These are phyloP conservation scores for Plasmodium knowlesi DNA, from an alignment of 169 alveolate species.

Conservation along the genomic window DNA sequence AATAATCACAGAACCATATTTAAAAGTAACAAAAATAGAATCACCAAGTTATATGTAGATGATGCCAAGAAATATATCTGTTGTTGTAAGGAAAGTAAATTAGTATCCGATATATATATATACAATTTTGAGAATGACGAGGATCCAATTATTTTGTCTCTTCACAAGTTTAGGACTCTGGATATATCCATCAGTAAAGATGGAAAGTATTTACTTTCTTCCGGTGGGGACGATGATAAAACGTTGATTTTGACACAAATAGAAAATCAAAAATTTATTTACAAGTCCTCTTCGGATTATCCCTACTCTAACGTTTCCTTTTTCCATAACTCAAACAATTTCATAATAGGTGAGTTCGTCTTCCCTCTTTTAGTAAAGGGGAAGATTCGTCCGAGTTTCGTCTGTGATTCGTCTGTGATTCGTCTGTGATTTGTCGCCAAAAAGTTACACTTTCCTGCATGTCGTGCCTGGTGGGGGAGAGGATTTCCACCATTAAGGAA, in stretches of 20 bases:
- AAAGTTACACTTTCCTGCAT: neutral
- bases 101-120: slow-evolving; percentile 48
- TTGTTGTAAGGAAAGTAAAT: slow-evolving; percentile 71
- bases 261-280: slow-evolving; percentile 61
- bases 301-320: slow-evolving; percentile 62
- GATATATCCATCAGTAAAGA: slow-evolving; percentile 69
- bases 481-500: neutral
- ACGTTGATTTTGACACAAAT: slow-evolving; percentile 48
- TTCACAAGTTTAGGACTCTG: slow-evolving; percentile 51
- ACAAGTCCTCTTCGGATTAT: slow-evolving; percentile 54
- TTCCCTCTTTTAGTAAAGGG: neutral
- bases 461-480: too few relatives aligned
- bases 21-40: slow-evolving; percentile 37
- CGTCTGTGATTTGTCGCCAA: neutral
- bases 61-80: slow-evolving; percentile 39
- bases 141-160: slow-evolving; percentile 13
- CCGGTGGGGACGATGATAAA: slow-evolving; percentile 73
- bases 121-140: slow-evolving; percentile 44
- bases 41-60: slow-evolving; percentile 64
- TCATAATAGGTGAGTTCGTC: slow-evolving; percentile 51
- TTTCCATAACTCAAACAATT: slow-evolving; percentile 60
- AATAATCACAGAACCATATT: slow-evolving; percentile 43
- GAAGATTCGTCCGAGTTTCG: too few relatives aligned
- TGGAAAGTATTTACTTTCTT: slow-evolving; percentile 66
- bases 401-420: too few relatives aligned